These are phyloP conservation scores for Strobilomyces confusus DNA, from an alignment of 768 basidiomycete genomes.

Conservation along the genomic window DNA sequence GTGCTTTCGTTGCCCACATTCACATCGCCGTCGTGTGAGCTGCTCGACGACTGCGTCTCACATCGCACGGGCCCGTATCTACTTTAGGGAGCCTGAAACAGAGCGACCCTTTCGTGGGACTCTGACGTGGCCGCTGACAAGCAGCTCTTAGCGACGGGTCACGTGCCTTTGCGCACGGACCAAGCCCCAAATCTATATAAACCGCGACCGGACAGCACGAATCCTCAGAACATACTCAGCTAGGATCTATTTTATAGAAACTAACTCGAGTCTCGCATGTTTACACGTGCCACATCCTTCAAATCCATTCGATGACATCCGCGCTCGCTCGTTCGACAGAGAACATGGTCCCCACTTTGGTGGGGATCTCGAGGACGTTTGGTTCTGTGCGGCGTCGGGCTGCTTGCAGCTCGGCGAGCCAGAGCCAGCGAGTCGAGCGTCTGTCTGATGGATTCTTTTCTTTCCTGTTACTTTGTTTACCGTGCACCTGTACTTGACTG, in stretches of 20 bases:
- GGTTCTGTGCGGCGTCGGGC: constrained; percentile 33
- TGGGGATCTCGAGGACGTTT: constrained; percentile 63
- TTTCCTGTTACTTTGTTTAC: no score
- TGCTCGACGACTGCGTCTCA: background rate
- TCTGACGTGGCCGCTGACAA: background rate
- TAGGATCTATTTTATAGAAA: constrained; percentile 80
- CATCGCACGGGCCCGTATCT: background rate
- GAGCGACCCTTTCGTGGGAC: background rate
- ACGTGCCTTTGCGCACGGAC: constrained; percentile 33
- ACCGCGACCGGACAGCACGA: constrained; percentile 3
- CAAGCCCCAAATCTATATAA: constrained; percentile 35
- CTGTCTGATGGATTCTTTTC: background rate
- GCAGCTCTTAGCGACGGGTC: constrained; percentile 2
- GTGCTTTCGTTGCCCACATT: background rate
- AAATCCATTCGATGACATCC: constrained; percentile 67
- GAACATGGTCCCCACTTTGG: constrained; percentile 45
- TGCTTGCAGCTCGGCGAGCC: constrained; percentile 24
- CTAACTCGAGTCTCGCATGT: constrained; percentile 78
- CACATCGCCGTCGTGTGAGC: background rate
- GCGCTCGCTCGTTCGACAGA: constrained; percentile 65
- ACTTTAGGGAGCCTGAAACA: background rate
- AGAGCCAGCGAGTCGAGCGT: constrained; percentile 53
- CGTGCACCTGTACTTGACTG: no score
- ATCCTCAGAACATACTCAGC: constrained; percentile 72
- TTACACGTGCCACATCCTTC: constrained; percentile 71